Percentiles rank a stretch among this genome's conserved stretches.
phyloP scores from a whole-genome alignment of 495 filamentous ascomycete genomes.

The Neurospora sp. region DNA sequence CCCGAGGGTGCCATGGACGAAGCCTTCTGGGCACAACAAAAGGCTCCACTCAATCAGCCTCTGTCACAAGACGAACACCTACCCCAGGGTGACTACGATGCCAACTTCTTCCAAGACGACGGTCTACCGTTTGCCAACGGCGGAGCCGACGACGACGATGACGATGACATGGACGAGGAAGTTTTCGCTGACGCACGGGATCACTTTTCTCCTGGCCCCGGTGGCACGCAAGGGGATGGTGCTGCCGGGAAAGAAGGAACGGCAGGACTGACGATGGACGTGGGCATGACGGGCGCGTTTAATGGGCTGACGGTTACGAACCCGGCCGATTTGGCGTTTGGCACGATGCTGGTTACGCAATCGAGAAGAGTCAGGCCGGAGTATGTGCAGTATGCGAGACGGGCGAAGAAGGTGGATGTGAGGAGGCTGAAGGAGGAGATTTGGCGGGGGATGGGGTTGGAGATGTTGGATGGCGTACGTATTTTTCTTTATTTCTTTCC shows the following conservation, averaged over 20 bases:
- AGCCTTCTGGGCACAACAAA: slow-evolving; percentile 86
- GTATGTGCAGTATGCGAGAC: slow-evolving; percentile 91
- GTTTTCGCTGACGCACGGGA: slow-evolving; percentile 89
- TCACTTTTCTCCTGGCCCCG: slow-evolving; percentile 69
- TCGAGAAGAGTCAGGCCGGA: slow-evolving; percentile 73
- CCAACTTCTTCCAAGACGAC: slow-evolving; percentile 96
- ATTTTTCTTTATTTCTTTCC: neutral
- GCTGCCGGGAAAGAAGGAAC: slow-evolving; percentile 1
- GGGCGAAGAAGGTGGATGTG: slow-evolving; percentile 99
- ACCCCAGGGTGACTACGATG: slow-evolving; percentile 73
- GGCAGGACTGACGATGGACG: slow-evolving; percentile 22
- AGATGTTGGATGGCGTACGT: slow-evolving; percentile 34
- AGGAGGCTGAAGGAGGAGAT: slow-evolving; percentile 89
- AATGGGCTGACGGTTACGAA: slow-evolving; percentile 41
- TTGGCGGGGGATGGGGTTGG: slow-evolving; percentile 79
- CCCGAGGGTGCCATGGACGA: slow-evolving; percentile 78
- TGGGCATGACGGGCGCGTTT: slow-evolving; percentile 38
- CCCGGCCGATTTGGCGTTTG: slow-evolving; percentile 58
- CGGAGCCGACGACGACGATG: slow-evolving; percentile 44
- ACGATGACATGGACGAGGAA: slow-evolving; percentile 64
- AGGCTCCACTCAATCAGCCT: slow-evolving; percentile 35
- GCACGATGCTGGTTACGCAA: slow-evolving; percentile 87
- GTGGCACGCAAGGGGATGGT: slow-evolving; percentile 32
- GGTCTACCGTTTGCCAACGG: slow-evolving; percentile 67
- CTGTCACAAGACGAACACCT: slow-evolving; percentile 28